Evolutionary conservation across 164 flowering plant genomes (phyloP).

Genomic region (Vitis cinerea): DNA sequence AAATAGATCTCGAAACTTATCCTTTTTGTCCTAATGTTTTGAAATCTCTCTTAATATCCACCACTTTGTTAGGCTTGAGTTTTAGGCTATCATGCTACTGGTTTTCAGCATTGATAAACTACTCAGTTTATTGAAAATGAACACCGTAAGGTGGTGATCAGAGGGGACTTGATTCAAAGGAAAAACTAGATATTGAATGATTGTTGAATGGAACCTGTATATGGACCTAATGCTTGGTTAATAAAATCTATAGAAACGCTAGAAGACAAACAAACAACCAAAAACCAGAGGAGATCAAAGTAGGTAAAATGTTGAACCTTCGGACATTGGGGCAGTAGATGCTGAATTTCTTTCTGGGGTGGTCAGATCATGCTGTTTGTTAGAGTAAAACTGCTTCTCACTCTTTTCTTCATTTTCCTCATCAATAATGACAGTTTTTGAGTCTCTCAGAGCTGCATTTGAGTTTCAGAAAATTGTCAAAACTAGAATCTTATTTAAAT

Average conservation of each 20-base stretch:
- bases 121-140: too few relatives aligned
- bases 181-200: too few relatives aligned
- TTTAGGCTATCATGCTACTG: too few relatives aligned
- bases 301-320: conserved; percentile 13
- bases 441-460: conserved; percentile 40
- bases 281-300: not conserved
- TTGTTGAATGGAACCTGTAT: too few relatives aligned
- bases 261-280: not conserved
- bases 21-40: too few relatives aligned
- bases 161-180: too few relatives aligned
- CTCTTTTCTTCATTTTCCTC: conserved; percentile 15
- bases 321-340: conserved; percentile 8
- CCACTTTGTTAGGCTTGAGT: too few relatives aligned
- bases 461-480: conserved; percentile 1
- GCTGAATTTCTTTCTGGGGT: conserved; percentile 2
- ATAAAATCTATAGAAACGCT: not conserved
- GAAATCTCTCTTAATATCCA: too few relatives aligned
- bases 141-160: too few relatives aligned
- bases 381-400: conserved; percentile 12
- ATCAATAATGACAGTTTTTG: conserved; percentile 26
- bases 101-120: too few relatives aligned
- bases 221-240: not conserved
- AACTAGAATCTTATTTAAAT: not conserved
- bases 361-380: not conserved
- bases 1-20: too few relatives aligned